Evolutionary conservation across 805 yeast genomes (phyloP), one percentile per base, ranked within the genome.

Genomic region (Candida namnaoensis): DNA sequence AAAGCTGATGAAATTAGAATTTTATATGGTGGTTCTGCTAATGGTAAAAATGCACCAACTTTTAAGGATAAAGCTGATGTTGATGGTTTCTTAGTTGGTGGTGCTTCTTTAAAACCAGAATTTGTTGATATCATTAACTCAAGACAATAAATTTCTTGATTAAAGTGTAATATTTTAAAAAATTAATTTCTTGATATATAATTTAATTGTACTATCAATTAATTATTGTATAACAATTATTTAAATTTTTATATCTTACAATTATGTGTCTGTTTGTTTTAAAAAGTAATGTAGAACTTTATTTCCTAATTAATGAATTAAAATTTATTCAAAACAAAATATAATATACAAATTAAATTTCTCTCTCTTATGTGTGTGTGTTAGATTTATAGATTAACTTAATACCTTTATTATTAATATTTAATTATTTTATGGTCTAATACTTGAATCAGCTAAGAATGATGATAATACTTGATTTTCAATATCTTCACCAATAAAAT

Each of bases 1-100:
- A 85, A 76, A 63, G 95, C 97, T 56, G 81, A 75, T 49, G 64
- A 69, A 47, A 78, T 76, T 52, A 85, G 96, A 78, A 91, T 93
- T 78, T 74, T 93, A 65, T 93, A 93, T 78, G 99, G 99, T 70
- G 99, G 99, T 62, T 86, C 96, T 49, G 99, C 91, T 60, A 91
- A 87, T 69, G 98, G 95, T 66, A 78, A 79, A 74, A 93, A 91
- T 71, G 93, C 95, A 53, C 66, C 72, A 45, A 79, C 91, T 52
- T 90, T 93, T 80, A 87, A 81, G 73, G 93, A 80, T 71, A 88
- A 88, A 79, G 71, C 71, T 25, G 96, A 93, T 62, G 95, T 93
- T 50, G 99, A 93, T 63, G 99, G 99, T 41, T 93, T 90, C 91
- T 80, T 93, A 61, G 99, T 93, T 57, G 99, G 99, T 62, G 99